Evolutionary conservation across 225 moss, liverwort and hornwort genomes (phyloP), one percentile per base, ranked within the genome.

Genomic region (Bryoerythrophyllum caledonicum): DNA sequence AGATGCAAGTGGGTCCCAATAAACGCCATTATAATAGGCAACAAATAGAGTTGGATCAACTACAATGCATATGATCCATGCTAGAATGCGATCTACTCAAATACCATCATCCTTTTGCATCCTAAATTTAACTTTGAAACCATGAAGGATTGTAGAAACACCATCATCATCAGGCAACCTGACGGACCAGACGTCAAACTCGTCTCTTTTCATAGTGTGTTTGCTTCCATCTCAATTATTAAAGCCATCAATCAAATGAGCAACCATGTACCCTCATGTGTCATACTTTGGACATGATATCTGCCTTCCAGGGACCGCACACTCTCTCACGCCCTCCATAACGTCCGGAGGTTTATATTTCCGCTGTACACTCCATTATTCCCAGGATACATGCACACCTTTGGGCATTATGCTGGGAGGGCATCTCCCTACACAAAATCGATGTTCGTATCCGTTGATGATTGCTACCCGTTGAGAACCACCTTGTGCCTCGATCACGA

Each of bases 151-250:
- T 10, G 65, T 88, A 74, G 92, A 60, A 54, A 83, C 87, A 14
- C 96, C 96, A 73, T 78, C 85, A 23, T 80, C 78, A 49, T 96
- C 96, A 51, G 93, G 80, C 67, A 96, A 65, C 13, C 73, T 74
- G 67, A 96, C 80, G 48, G 87, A 90, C 96, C 96, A 96, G 44
- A 96, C 96, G n/a, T 93, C 96, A 71, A 96, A 96, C 77, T 96
- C 80, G 59, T 96, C 85, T 66, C 86, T 89, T 65, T 89, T 81
- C 93, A 96, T 86, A 10, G 57, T 49, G 46, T 93, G 87, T 67
- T 86, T 78, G 48, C 77, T 76, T 38, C 96, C 96, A 60, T 91
- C 88, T 93, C 96, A 96, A 43, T 86, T 87, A 75, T 96, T 96
- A 76, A 96, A 96, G 53, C 93, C 93, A 52, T 93, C 96, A 58